Evolutionary conservation across 768 basidiomycete genomes (phyloP).

Genomic region (Auricularia sp.): DNA sequence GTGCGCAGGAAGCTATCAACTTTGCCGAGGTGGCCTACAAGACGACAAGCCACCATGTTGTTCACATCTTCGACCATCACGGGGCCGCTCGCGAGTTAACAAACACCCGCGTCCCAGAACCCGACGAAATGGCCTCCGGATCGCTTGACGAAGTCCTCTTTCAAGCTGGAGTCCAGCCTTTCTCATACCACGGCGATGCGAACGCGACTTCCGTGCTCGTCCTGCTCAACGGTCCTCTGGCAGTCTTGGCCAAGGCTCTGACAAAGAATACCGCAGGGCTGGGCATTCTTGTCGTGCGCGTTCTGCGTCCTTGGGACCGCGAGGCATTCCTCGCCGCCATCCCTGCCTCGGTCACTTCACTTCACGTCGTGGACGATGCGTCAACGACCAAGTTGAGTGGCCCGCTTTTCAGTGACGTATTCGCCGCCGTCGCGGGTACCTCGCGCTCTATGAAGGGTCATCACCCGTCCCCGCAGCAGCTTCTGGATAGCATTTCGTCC

Average conservation of each 20-base stretch:
- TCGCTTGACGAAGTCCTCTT: conserved; percentile 41
- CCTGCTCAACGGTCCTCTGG: conserved; percentile 65
- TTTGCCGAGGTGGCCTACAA: conserved; percentile 70
- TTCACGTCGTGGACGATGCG: conserved; percentile 77
- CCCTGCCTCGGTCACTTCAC: conserved; percentile 44
- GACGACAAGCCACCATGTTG: conserved; percentile 54
- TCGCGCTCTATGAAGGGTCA: conserved; percentile 15
- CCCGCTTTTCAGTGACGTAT: conserved; percentile 61
- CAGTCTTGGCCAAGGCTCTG: conserved; percentile 50
- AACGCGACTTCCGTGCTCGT: conserved; percentile 60
- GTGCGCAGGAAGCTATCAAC: conserved; percentile 73
- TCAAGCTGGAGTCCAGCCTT: conserved; percentile 57
- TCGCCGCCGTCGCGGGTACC: conserved; percentile 19
- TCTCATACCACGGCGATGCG: conserved; percentile 63
- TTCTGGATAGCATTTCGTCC: conserved; percentile 4
- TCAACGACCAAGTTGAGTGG: conserved; percentile 52
- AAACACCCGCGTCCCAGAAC: conserved; percentile 35
- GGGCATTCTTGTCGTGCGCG: conserved; percentile 62
- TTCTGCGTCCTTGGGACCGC: conserved; percentile 78
- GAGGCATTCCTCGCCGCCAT: conserved; percentile 48
- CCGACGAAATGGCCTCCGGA: conserved; percentile 20
- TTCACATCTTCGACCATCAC: conserved; percentile 88
- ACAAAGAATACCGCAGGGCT: conserved; percentile 37
- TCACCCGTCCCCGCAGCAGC: conserved; percentile 3
- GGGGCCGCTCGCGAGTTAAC: conserved; percentile 69